Conservation (phyloP, 2,329 filamentous ascomycete genomes). For the Dactylellina cionopaga region DNA sequence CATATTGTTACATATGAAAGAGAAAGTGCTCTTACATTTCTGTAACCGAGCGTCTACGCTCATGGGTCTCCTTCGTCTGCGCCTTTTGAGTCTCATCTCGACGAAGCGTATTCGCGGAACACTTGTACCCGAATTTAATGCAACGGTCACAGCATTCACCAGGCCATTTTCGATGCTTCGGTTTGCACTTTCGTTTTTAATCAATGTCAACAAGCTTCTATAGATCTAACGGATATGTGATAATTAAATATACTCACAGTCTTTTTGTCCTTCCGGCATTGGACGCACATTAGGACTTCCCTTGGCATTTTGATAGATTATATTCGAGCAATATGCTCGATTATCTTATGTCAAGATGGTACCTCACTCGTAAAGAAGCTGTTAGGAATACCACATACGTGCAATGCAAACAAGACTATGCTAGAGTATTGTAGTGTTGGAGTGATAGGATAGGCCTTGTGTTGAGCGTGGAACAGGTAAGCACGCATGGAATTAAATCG, state of each 20-base stretch:
- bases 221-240: not conserved
- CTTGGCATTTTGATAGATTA: conserved; percentile 1
- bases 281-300: not conserved
- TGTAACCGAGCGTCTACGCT: not conserved
- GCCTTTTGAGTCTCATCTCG: not conserved
- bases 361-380: no score
- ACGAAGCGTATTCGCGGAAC: not conserved
- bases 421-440: no score
- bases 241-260: not conserved
- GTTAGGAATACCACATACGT: no score
- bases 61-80: not conserved
- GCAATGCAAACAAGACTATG: no score
- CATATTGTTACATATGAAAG: not conserved
- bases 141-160: conserved; percentile 6
- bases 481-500: no score
- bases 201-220: not conserved
- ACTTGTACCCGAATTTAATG: not conserved
- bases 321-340: no score
- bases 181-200: not conserved
- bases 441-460: no score
- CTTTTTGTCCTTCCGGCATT: conserved; percentile 6
- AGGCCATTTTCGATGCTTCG: conserved; percentile 3
- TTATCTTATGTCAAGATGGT: no score
- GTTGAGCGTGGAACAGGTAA: no score
- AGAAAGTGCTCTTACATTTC: conserved; percentile 2